Evolutionary conservation across 2,329 filamentous ascomycete species (phyloP), one percentile per base, ranked within the genome.

Genomic region (Emmonsia crescens): DNA sequence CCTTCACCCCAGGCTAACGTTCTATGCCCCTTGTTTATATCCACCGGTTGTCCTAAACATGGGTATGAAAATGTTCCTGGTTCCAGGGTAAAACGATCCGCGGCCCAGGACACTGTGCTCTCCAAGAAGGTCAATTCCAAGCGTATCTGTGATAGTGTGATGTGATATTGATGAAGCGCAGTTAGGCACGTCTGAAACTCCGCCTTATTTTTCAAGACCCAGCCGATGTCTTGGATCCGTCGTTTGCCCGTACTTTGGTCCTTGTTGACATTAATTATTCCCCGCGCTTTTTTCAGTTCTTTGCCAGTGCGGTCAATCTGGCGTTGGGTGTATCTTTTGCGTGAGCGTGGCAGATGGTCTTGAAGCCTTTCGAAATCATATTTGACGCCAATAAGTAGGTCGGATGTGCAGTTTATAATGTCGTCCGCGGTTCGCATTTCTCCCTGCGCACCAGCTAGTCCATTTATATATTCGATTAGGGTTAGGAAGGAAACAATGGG

Each of bases 391-490:
- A 9, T 16, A 40, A 59, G 44, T 19, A 49, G n/a, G 3, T 44
- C 31, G 36, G n/a, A 24, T 3, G 57, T 51, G 46, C 36, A 38
- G n/a, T 40, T 33, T 44, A 59, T 42, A 6, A 59, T 59, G 6
- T 38, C 48, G 9, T 52, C 24, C 5, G 19, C 21, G n/a, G 42
- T 40, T n/a, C 36, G 31, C 38, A 59, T 59, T 27, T 59, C 57
- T 29, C 42, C 36, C 12, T n/a, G 46, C 14, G 57, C 57, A n/a
- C 42, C 48, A 31, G 21, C 21, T 0, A 59, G 5, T 6, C 27
- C 44, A 21, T 49, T 49, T 38, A 24, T 40, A 51, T 59, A 59
- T n/a, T 59, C 31, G 44, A 59, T 42, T 10, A 59, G 29, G 29
- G 29, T 33, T 9, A 59, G 44, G 24, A 51, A 49, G n/a, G 44